Evolutionary conservation across 768 basidiomycete species (phyloP), one percentile per base, ranked within the genome.

Genomic region (Hirschioporus abietinus): DNA sequence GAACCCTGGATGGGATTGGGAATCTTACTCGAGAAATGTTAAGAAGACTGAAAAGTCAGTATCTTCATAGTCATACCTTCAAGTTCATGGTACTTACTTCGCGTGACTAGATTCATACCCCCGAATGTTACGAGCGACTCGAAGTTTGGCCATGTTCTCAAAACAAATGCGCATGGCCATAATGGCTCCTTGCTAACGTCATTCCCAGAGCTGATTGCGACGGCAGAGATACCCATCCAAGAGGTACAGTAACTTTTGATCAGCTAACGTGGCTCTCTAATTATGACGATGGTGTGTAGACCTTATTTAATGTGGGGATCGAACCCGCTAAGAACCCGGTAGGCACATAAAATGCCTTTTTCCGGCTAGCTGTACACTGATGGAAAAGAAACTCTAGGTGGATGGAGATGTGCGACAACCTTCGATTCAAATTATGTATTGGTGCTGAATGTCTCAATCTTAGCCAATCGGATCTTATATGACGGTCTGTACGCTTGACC

Each of bases 1-100:
- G 15, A 73, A 72, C 58, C 66, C 68, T 23, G 72, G 72, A 9
- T 73, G 72, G 72, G 71, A 71, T 25, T 73, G 72, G 72, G 60
- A 68, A 25, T 61, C 24, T 23, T 60, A 68, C 58, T 65, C 62
- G 24, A 62, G 64, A 52, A 72, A 73, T 60, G 66, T 52, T 61
- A 71, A 65, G 58, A 71, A 66, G 35, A 42, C 15, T 30, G 72
- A 73, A 63, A 58, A 61, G 8, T 70, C 64, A 24, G 64, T 58
- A 34, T 62, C 20, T 26, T 9, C 58, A 59, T 59, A n/a, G 58
- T 30, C 58, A 9, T 59, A n/a, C 58, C 58, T 26, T n/a, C 25
- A 9, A 4, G 25, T 26, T n/a, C 25, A 9, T n/a, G 25, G 7
- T 59, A n/a, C 25, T 59, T 59, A 59, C 58, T 9, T n/a, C 20